Evolutionary conservation across 2,329 filamentous ascomycete genomes (phyloP), one percentile per base, ranked within the genome.

Genomic region (Penicillium crustosum): DNA sequence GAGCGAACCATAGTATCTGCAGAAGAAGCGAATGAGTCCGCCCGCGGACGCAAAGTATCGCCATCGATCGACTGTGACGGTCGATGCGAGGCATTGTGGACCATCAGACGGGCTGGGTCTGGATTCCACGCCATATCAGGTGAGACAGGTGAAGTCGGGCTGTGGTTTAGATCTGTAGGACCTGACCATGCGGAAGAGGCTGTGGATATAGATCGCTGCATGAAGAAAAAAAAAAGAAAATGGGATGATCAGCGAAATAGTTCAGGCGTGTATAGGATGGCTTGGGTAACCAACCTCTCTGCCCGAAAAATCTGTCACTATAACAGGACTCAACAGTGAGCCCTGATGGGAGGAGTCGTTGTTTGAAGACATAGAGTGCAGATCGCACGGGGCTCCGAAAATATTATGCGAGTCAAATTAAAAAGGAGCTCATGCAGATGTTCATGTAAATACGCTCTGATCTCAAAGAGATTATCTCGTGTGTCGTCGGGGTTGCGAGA

Each of bases 31-130:
- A 75, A 74, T 3, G 77, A 79, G 53, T 71, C 71, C 35, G 77
- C 74, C 38, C 77, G 71, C 6, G 77, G 72, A 38, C 76, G 75
- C 44, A 79, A 67, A n/a, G 77, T 79, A 42, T 77, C 75, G 29
- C 77, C 77, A 53, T 78, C 77, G 25, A 77, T 70, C 17, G 71
- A 75, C 19, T 66, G 67, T 6, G 72, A 71, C 21, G 67, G 67
- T 35, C 67, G 70, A 41, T 75, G 71, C 17, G 66, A 71, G 35
- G 60, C 57, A 60, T 59, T 53, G 6, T 71, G 66, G 4, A 72
- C 69, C 43, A 58, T 68, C 42, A 73, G 53, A 12, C 58, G 63
- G 6, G 59, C 59, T 57, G 68, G 55, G 44, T 70, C 65, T 33
- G 57, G 45, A 17, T 62, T 63, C 50, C 61, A 60, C 6, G 66